phyloP scores from a whole-genome alignment of 345 rosid genomes.

The Citrus sp. region DNA sequence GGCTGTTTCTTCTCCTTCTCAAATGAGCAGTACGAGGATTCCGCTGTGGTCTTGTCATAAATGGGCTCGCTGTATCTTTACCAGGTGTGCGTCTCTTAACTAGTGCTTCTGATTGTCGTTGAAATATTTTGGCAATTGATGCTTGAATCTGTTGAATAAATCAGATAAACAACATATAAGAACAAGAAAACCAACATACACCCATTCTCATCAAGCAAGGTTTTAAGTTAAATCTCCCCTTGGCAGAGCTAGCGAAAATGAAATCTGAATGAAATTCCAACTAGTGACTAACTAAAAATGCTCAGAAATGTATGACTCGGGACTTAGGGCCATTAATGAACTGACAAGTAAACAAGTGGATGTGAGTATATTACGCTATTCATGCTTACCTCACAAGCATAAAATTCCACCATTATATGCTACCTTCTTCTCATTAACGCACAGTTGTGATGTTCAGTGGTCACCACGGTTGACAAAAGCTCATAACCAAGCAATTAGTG shows the following conservation, averaged over 20 bases:
- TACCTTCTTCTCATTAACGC: not conserved
- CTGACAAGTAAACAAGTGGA: not conserved
- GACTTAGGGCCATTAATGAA: no score
- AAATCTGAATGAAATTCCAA: not conserved
- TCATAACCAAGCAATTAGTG: not conserved
- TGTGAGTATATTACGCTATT: not conserved
- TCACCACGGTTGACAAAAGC: not conserved
- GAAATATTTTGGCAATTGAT: conserved; percentile 82
- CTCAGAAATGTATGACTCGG: no score
- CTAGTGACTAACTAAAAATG: not conserved
- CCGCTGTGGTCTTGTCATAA: conserved; percentile 49
- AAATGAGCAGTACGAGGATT: conserved; percentile 39
- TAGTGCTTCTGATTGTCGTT: conserved; percentile 76
- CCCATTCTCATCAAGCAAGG: not conserved
- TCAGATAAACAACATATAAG: conserved; percentile 5
- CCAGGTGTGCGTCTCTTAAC: conserved; percentile 55
- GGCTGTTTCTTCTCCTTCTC: conserved; percentile 56
- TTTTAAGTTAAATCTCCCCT: conserved; percentile 6
- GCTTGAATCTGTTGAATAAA: conserved; percentile 72
- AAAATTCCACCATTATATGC: no score
- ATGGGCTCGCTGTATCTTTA: conserved; percentile 45
- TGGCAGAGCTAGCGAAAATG: not conserved
- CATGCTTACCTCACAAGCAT: not conserved
- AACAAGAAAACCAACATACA: not conserved
- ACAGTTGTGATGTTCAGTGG: not conserved